These are phyloP conservation scores for Senna tora DNA, from an alignment of 306 rosid genomes.

Conservation along the genomic window DNA sequence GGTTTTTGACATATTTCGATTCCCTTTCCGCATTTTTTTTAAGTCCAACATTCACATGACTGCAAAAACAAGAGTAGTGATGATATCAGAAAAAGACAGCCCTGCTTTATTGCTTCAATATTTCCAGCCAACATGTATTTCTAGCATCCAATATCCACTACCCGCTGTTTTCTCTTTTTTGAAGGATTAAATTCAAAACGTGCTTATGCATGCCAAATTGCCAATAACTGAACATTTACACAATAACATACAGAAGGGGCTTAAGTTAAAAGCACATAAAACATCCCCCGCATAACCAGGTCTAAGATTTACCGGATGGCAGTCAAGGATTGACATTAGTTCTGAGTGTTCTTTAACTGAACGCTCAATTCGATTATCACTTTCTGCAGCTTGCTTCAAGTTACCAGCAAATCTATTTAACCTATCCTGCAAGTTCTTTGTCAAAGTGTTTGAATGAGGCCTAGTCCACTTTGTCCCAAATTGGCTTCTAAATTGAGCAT, in stretches of 20 bases:
- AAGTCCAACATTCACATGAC: neutral
- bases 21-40: neutral
- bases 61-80: neutral
- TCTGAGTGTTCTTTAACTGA: slow-evolving; percentile 83
- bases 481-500: slow-evolving; percentile 86
- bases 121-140: neutral
- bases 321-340: slow-evolving; percentile 85
- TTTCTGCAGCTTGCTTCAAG: slow-evolving; percentile 94
- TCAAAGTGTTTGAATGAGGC: slow-evolving; percentile 90
- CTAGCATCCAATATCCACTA: neutral
- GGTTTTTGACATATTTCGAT: neutral
- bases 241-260: neutral
- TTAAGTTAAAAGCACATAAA: neutral
- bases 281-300: neutral
- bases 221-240: neutral
- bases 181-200: neutral
- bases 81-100: neutral
- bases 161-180: neutral
- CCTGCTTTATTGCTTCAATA: neutral
- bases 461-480: slow-evolving; percentile 95
- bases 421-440: slow-evolving; percentile 93
- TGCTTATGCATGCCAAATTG: neutral
- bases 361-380: slow-evolving; percentile 89
- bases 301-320: slow-evolving; percentile 67
- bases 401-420: slow-evolving; percentile 86